phyloP scores from a whole-genome alignment of 177 flowering plant genomes.

The Vitis hybrid region DNA sequence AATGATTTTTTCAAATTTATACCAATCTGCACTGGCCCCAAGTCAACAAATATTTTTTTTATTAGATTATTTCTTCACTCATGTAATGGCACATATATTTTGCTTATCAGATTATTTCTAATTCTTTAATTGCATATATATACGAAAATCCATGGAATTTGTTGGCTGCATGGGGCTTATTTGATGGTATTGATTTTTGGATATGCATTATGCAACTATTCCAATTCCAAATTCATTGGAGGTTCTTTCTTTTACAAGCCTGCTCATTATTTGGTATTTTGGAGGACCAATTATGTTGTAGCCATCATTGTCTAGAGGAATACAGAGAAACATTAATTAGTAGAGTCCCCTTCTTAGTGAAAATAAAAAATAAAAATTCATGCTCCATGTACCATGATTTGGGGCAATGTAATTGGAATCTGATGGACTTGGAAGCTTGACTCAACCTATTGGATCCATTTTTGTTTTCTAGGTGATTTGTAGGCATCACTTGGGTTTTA shows the following conservation, averaged over 20 bases:
- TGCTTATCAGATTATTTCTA: no score
- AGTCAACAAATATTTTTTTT: no score
- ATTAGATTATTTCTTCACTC: no score
- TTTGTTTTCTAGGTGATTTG: background rate
- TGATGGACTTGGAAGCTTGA: background rate
- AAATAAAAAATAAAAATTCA: background rate
- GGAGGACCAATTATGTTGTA: background rate
- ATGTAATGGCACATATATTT: no score
- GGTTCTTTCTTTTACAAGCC: background rate
- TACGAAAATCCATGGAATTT: no score
- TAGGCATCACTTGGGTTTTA: background rate
- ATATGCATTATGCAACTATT: background rate
- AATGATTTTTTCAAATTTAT: background rate
- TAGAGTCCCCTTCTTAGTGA: background rate
- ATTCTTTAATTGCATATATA: no score
- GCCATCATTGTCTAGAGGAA: background rate
- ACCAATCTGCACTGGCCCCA: background rate
- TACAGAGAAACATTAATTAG: background rate
- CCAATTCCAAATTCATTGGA: background rate
- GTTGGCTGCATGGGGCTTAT: background rate
- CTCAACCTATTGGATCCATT: background rate
- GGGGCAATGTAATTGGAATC: background rate
- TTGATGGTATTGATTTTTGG: background rate
- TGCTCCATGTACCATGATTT: background rate
- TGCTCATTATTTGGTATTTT: background rate